Conservation (phyloP, 768 basidiomycete species). For the Strobilomyces confusus region DNA sequence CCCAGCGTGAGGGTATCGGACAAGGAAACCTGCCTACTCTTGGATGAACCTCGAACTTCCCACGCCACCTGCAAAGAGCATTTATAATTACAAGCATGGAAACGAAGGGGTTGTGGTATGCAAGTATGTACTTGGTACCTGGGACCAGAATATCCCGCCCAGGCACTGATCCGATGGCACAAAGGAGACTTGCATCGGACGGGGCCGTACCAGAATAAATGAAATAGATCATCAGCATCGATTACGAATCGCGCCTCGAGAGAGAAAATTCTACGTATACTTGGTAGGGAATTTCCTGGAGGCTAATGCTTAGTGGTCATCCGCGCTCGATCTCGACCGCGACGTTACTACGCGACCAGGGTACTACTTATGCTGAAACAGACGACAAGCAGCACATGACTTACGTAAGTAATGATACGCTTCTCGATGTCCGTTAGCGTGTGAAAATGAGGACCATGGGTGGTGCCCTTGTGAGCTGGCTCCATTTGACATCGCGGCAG, state of each 20-base stretch:
- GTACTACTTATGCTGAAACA: too few species aligned
- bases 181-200: neutral
- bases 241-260: too few species aligned
- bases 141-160: neutral
- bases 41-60: constrained; percentile 5
- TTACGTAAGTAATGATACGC: neutral
- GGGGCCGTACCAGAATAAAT: too few species aligned
- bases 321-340: too few species aligned
- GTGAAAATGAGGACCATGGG: neutral
- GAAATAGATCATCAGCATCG: too few species aligned
- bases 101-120: neutral
- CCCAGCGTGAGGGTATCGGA: too few species aligned
- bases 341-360: too few species aligned
- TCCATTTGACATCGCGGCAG: neutral
- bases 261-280: too few species aligned
- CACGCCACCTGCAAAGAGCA: constrained; percentile 25
- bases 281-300: too few species aligned
- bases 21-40: too few species aligned
- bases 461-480: neutral
- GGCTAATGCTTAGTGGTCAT: too few species aligned
- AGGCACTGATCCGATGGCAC: neutral
- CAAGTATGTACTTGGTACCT: neutral
- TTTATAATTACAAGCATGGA: neutral
- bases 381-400: too few species aligned
- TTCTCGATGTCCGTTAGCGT: neutral